phyloP scores from a whole-genome alignment of 805 yeast species.

The Blastobotrys attinorum region DNA sequence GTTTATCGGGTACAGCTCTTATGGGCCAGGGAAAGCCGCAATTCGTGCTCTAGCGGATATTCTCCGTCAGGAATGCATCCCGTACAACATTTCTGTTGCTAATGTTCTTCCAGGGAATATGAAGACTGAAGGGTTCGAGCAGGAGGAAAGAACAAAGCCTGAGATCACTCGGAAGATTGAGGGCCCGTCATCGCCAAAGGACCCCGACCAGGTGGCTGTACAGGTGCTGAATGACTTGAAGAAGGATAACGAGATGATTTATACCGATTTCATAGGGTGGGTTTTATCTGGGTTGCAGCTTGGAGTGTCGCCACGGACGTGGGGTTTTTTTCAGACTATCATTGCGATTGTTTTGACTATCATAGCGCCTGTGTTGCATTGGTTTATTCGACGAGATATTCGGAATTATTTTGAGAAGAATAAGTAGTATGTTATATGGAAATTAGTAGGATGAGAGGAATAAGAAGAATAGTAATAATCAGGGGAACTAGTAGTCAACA shows the following conservation, averaged over 20 bases:
- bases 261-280: slow-evolving; percentile 85
- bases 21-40: slow-evolving; percentile 86
- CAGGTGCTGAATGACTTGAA: slow-evolving; percentile 48
- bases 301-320: slow-evolving; percentile 62
- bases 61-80: slow-evolving; percentile 71
- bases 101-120: slow-evolving; percentile 87
- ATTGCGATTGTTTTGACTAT: slow-evolving; percentile 44
- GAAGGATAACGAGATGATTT: slow-evolving; percentile 62
- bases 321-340: slow-evolving; percentile 44
- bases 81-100: slow-evolving; percentile 60
- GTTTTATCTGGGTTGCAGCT: slow-evolving; percentile 55
- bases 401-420: slow-evolving; percentile 37
- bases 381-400: slow-evolving; percentile 46
- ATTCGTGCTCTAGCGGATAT: slow-evolving; percentile 65
- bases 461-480: too few relatives aligned
- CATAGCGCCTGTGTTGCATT: slow-evolving; percentile 52
- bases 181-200: slow-evolving; percentile 69
- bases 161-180: slow-evolving; percentile 73
- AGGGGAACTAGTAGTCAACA: too few relatives aligned
- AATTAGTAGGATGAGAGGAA: too few relatives aligned
- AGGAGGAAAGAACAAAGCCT: slow-evolving; percentile 82
- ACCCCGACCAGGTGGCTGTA: slow-evolving; percentile 58
- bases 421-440: slow-evolving; percentile 9
- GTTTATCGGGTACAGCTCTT: slow-evolving; percentile 84
- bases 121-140: slow-evolving; percentile 74